Conservation (phyloP, 1,284 basidiomycete genomes). For the Leccinum colubrinum region DNA sequence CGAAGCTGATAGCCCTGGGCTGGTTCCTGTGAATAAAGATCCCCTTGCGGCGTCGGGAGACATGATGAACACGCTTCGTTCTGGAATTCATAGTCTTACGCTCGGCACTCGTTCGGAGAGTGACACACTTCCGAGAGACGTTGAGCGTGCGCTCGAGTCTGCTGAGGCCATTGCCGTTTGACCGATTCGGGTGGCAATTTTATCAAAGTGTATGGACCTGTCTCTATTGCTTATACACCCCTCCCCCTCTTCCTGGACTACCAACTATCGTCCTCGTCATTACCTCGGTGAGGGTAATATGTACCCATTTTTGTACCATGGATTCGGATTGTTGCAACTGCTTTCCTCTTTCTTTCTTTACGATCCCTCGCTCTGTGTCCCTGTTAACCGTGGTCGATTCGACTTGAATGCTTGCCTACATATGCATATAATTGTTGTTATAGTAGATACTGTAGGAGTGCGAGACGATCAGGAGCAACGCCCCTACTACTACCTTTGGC, state of each 20-base stretch:
- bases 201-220: background rate
- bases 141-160: slow-evolving; percentile 34
- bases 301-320: background rate
- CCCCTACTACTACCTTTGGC: background rate
- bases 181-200: background rate
- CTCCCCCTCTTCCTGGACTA: background rate
- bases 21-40: slow-evolving; percentile 7
- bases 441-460: background rate
- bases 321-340: background rate
- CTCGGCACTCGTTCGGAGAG: slow-evolving; percentile 19
- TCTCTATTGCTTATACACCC: background rate
- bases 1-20: background rate
- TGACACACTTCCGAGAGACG: slow-evolving; percentile 34
- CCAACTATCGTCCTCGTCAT: background rate
- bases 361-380: background rate
- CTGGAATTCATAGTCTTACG: slow-evolving; percentile 32
- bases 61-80: slow-evolving; percentile 34
- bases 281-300: background rate
- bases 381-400: background rate
- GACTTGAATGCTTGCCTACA: background rate
- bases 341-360: background rate
- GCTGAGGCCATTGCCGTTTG: slow-evolving; percentile 13
- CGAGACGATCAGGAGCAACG: background rate
- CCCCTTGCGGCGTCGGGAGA: slow-evolving; percentile 20
- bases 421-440: background rate